Percentiles rank a stretch among this genome's conserved stretches.
Conservation (phyloP, 306 rosid genomes). For the Rosa rugosa region DNA sequence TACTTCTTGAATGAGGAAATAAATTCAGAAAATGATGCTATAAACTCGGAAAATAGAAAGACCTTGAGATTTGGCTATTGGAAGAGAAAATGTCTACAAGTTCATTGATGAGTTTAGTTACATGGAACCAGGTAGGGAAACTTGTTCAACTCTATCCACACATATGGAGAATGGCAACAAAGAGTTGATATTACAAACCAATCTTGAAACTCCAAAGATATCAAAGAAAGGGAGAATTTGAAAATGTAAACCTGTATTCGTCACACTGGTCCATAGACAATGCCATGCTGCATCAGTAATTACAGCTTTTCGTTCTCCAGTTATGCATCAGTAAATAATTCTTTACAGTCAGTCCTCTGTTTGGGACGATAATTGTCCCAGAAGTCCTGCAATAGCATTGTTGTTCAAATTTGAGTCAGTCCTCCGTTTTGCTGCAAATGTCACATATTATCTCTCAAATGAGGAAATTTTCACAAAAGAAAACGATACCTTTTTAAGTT, state of each 20-base stretch:
- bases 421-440: constrained; percentile 37
- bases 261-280: constrained; percentile 69
- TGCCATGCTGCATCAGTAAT: constrained; percentile 67
- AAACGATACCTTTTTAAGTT: too few species aligned
- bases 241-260: constrained; percentile 19
- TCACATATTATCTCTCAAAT: not conserved
- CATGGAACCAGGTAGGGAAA: too few species aligned
- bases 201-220: too few species aligned
- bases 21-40: too few species aligned
- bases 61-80: too few species aligned
- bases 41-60: too few species aligned
- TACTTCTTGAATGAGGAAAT: too few species aligned
- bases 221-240: not conserved
- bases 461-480: not conserved
- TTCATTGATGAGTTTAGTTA: too few species aligned
- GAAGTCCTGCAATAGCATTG: not conserved
- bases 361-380: not conserved
- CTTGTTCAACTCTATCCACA: too few species aligned
- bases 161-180: too few species aligned
- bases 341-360: not conserved
- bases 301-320: constrained; percentile 91
- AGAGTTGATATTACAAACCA: too few species aligned
- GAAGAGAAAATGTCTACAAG: too few species aligned
- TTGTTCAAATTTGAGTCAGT: constrained; percentile 45
- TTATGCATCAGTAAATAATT: constrained; percentile 91